phyloP scores from a whole-genome alignment of 768 basidiomycete species.

The Boletus subcaerulescens region DNA sequence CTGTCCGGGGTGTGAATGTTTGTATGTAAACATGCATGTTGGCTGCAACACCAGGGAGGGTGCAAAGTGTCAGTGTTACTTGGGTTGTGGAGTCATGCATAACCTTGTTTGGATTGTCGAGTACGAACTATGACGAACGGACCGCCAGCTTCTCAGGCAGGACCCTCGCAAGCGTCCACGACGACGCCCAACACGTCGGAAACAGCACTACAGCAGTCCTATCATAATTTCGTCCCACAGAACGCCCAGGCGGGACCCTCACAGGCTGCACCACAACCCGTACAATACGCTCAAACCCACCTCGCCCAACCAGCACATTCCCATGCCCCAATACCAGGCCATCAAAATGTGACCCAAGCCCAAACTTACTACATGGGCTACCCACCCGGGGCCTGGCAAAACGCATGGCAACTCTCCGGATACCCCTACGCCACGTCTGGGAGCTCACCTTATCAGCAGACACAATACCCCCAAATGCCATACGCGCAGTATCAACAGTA shows the following conservation, averaged over 20 bases:
- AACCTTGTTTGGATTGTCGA: slow-evolving; percentile 3
- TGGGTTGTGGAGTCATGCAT: no score
- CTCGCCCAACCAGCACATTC: slow-evolving; percentile 17
- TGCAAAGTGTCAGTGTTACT: no score
- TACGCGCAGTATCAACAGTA: slow-evolving; percentile 36
- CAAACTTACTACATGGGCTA: slow-evolving; percentile 35
- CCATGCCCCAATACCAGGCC: slow-evolving; percentile 17
- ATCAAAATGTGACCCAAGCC: slow-evolving; percentile 29
- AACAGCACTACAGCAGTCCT: slow-evolving; percentile 6
- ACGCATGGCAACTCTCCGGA: slow-evolving; percentile 33
- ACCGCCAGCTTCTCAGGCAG: slow-evolving; percentile 41
- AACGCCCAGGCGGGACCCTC: slow-evolving; percentile 15
- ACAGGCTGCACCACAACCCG: slow-evolving; percentile 7
- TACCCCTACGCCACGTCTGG: slow-evolving; percentile 32
- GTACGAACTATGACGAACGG: slow-evolving; percentile 37
- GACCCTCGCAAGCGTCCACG: slow-evolving; percentile 30
- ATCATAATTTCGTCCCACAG: slow-evolving; percentile 13
- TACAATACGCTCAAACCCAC: slow-evolving; percentile 22
- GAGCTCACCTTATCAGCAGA: slow-evolving; percentile 31
- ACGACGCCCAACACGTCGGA: slow-evolving; percentile 9
- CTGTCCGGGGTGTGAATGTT: slow-evolving; percentile 45
- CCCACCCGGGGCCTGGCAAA: slow-evolving; percentile 32
- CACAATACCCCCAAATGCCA: slow-evolving; percentile 34
- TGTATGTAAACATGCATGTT: no score
- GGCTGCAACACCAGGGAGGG: no score